Base-by-base conservation (phyloP, 129 eudicot genomes). In the Kitagawia praeruptora region DNA sequence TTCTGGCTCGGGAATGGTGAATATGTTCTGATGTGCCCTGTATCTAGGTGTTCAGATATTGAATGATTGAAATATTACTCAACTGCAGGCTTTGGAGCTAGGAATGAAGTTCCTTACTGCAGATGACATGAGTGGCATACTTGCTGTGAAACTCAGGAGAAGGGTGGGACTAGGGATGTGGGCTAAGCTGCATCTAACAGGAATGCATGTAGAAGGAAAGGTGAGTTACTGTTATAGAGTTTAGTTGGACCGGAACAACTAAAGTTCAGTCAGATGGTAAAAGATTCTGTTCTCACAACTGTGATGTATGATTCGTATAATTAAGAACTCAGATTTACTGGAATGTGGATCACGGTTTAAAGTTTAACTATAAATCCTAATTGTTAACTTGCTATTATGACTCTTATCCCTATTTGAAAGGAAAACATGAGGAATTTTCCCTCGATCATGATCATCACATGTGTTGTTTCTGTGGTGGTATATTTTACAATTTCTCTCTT, bases 141-240 rank as follows among this genome's bases (percentile, higher is more conserved):
- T 95, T 83, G 91, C 85, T 40, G 93, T 88, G 70, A 95, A 95
- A 83, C 80, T 95, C 76, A 86, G 85, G 79, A 91, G 87, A 87
- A 87, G 91, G 83, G 80, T 95, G 73, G 98, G 93, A 63, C 89
- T 95, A 74, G 97, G 98, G 58, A 95, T 95, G 90, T 85, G 81
- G 85, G 78, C 96, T 23, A 95, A 95, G 88, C 48, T 95, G 96
- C 98, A 95, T 88, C 77, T 95, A 88, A 77, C 88, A 21, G 92
- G 98, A 48, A 85, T 95, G 96, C 98, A 95, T 85, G 70, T 95
- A 73, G 98, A 95, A 87, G 98, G 98, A 54, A 95, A 95, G 94
- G 98, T 88, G 74, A 79, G 85, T 67, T 73, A 42, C 46, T 58
- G 6, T 51, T 19, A 47, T 69, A 47, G 40, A n/a, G 69, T 61